phyloP scores from a whole-genome alignment of 2,329 filamentous ascomycete genomes.

The Alternaria metachromatica region DNA sequence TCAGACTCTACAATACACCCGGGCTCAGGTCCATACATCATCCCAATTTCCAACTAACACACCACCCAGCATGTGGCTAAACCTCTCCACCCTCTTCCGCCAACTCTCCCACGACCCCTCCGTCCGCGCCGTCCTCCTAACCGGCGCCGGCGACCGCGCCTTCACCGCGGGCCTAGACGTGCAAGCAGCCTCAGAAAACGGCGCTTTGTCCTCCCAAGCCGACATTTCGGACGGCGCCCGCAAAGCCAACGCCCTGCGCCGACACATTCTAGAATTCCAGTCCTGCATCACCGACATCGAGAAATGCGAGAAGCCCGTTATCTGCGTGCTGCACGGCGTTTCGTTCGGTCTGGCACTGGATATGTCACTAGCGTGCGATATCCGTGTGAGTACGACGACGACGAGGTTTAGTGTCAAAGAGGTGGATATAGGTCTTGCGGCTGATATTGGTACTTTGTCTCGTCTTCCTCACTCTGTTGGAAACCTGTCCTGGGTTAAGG shows the following conservation, averaged over 20 bases:
- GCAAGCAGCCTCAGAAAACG: conserved; percentile 66
- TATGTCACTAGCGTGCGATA: conserved; percentile 71
- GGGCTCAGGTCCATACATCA: no score
- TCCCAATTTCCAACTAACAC: not conserved
- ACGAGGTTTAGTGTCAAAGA: conserved; percentile 76
- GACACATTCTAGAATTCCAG: conserved; percentile 81
- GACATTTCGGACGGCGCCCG: conserved; percentile 66
- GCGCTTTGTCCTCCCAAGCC: conserved; percentile 50
- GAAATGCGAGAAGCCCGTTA: conserved; percentile 77
- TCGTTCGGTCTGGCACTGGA: conserved; percentile 50
- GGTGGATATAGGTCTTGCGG: conserved; percentile 81
- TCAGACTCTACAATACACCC: no score
- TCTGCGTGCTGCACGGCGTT: conserved; percentile 46
- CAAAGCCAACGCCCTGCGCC: conserved; percentile 59
- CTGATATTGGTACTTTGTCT: conserved; percentile 77
- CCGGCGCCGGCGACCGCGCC: conserved; percentile 79
- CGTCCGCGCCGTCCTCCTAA: conserved; percentile 79
- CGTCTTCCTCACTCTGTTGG: conserved; percentile 77
- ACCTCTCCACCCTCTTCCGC: conserved; percentile 75
- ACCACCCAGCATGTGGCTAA: conserved; percentile 75
- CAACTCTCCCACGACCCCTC: conserved; percentile 74
- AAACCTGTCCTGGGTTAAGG: conserved; percentile 77
- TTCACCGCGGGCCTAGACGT: conserved; percentile 91
- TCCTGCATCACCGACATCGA: conserved; percentile 77
- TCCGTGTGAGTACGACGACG: conserved; percentile 68